Evolutionary conservation across 2,329 filamentous ascomycete species (phyloP).

Genomic region (Tolypocladium ovalisporum): DNA sequence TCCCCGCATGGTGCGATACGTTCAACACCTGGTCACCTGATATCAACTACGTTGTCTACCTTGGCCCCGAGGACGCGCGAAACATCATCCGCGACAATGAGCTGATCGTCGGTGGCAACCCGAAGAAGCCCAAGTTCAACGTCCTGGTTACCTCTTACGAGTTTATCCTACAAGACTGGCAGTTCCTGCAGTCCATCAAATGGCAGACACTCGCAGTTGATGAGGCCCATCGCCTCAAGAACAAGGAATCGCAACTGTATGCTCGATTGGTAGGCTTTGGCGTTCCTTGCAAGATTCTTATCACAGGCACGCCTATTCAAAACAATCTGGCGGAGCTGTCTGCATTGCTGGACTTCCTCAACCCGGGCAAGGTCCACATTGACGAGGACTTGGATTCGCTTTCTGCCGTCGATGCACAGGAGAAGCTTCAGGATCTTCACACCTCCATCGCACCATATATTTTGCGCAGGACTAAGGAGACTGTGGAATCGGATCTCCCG

Average conservation of each 20-base stretch:
- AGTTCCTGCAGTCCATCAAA: constrained; percentile 80
- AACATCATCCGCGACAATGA: constrained; percentile 85
- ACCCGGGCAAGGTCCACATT: constrained; percentile 85
- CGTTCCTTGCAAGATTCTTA: constrained; percentile 78
- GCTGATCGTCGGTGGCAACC: constrained; percentile 74
- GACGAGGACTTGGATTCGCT: constrained; percentile 83
- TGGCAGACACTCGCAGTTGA: constrained; percentile 97
- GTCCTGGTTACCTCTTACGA: constrained; percentile 97
- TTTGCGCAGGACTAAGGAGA: constrained; percentile 90
- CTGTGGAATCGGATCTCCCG: constrained; percentile 90
- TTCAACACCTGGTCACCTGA: constrained; percentile 96
- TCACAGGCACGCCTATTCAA: constrained; percentile 94
- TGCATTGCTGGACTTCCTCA: constrained; percentile 89
- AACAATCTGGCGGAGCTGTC: constrained; percentile 91
- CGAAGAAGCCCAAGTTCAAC: constrained; percentile 88
- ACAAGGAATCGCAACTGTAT: constrained; percentile 89
- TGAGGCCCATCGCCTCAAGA: constrained; percentile 94
- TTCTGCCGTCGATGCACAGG: constrained; percentile 66
- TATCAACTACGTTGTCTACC: constrained; percentile 93
- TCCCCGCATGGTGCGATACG: constrained; percentile 96
- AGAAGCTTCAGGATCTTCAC: constrained; percentile 79
- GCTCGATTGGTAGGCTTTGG: constrained; percentile 75
- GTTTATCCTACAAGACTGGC: constrained; percentile 78
- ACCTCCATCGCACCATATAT: constrained; percentile 87
- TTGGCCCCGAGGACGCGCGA: constrained; percentile 77